A percentile compares a stretch with the other conserved stretches of the same genome.
These are phyloP conservation scores for Combretum micranthum DNA, from an alignment of 345 rosid species.

Conservation along the genomic window DNA sequence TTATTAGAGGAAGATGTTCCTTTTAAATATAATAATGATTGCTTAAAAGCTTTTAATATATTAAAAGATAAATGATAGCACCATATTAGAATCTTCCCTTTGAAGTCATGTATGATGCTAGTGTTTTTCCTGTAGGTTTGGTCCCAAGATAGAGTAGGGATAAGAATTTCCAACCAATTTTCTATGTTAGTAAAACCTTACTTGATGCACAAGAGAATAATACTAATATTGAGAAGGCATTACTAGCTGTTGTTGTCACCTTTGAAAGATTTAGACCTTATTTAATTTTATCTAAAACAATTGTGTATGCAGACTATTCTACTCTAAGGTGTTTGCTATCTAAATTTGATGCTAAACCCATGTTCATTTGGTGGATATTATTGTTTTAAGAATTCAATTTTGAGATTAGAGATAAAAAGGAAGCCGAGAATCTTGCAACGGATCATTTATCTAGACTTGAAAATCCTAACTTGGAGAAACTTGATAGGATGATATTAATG, in stretches of 20 bases:
- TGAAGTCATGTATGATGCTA: not conserved
- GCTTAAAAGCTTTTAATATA: no score
- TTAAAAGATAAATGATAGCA: no score
- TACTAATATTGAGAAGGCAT: slow-evolving; percentile 2
- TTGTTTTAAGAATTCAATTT: slow-evolving; percentile 1
- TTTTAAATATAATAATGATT: no score
- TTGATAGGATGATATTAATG: no score
- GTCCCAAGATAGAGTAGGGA: not conserved
- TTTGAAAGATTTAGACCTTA: not conserved
- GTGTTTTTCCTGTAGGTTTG: not conserved
- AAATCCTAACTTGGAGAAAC: no score
- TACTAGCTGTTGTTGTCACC: not conserved
- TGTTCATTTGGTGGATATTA: slow-evolving; percentile 1
- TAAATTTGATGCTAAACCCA: slow-evolving; percentile 1
- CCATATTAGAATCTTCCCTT: no score
- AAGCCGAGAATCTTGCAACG: no score
- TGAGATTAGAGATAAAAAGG: no score
- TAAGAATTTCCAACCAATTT: no score
- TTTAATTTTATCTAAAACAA: not conserved
- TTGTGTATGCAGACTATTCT: not conserved
- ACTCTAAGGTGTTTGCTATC: not conserved
- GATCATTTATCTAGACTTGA: no score
- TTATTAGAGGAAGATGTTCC: no score
- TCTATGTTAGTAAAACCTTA: not conserved
- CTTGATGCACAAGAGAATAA: not conserved